Base-by-base conservation (phyloP, 2,329 filamentous ascomycete species). In the Thelonectria olida region DNA sequence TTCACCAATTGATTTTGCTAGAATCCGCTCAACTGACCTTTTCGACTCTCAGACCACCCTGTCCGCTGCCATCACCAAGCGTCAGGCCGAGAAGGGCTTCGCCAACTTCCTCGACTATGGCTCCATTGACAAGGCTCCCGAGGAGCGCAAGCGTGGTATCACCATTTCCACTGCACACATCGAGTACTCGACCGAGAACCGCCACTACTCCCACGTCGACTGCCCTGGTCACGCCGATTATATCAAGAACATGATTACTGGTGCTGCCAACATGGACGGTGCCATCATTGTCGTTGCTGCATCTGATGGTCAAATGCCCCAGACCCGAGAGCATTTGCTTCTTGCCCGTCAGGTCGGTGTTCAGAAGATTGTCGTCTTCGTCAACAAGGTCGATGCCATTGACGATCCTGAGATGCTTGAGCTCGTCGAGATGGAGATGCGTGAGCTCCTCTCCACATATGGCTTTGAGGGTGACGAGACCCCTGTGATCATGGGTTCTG, bases 241-340 rank as follows among this genome's bases (percentile, higher is more conserved):
- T 87, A 98, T 99, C 86, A 99, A 99, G 89, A 99, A 99, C 90
- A 99, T 99, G 96, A 99, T 99, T 81, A 99, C 96, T 71, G 96
- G 96, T 89, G 94, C 96, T 66, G 95, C 96, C 75, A 97, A 93
- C 86, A 99, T 99, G 96, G 96, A 99, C 75, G 96, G 96, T 75
- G 95, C 96, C 75, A 95, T 99, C 78, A 97, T 99, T 75, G 96
- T 99, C 70, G 96, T 99, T 73, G 96, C 96, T 72, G 96, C 96
- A 72, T 97, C 93, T 36, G 96, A 99, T 78, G 96, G 96, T 78
- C 96, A 99, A 85, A 99, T 99, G 96, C 96, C 96, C 75, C 96
- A 99, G 88, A 99, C 96, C 70, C 89, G 96, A 82, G 96, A 99
- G 85, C 96, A 99, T 85, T 86, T 99, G 82, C 89, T 99, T 72